phyloP scores from a whole-genome alignment of 768 basidiomycete genomes.

The Cyclocybe cylindracea region DNA sequence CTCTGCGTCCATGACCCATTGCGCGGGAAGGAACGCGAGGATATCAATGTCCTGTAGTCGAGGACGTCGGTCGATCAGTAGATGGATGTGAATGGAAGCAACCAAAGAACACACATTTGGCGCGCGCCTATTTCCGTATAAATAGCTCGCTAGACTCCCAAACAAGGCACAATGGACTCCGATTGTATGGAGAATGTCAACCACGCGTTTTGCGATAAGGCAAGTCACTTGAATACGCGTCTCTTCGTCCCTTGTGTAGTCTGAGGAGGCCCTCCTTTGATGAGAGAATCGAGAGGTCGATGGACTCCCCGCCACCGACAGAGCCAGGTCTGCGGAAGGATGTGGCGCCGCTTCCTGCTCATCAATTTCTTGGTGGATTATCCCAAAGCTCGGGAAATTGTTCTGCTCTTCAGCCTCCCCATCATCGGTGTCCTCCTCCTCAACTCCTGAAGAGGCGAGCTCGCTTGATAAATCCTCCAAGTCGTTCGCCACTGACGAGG shows the following conservation, averaged over 20 bases:
- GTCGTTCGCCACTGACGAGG: too few relatives aligned
- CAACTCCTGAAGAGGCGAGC: too few relatives aligned
- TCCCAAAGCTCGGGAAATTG: too few relatives aligned
- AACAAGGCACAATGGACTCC: slow-evolving; percentile 34
- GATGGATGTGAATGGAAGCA: background rate
- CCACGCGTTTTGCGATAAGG: slow-evolving; percentile 20
- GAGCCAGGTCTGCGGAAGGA: too few relatives aligned
- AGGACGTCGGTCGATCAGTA: background rate
- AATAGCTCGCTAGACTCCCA: slow-evolving; percentile 38
- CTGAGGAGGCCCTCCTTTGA: background rate
- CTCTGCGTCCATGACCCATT: slow-evolving; percentile 24
- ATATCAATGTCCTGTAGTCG: slow-evolving; percentile 39
- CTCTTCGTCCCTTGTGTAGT: background rate
- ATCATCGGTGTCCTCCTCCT: too few relatives aligned
- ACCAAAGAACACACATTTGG: slow-evolving; percentile 32
- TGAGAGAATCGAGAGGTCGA: background rate
- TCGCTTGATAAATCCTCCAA: too few relatives aligned
- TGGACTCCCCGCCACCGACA: too few relatives aligned
- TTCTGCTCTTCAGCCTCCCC: too few relatives aligned
- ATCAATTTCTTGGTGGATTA: too few relatives aligned
- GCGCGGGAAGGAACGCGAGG: slow-evolving; percentile 25
- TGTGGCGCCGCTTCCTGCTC: too few relatives aligned
- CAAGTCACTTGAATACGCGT: slow-evolving; percentile 3
- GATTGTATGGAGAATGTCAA: slow-evolving; percentile 24
- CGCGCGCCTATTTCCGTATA: slow-evolving; percentile 37